Conservation (phyloP, 805 yeast genomes). For the Kazachstania kunashirensis region DNA sequence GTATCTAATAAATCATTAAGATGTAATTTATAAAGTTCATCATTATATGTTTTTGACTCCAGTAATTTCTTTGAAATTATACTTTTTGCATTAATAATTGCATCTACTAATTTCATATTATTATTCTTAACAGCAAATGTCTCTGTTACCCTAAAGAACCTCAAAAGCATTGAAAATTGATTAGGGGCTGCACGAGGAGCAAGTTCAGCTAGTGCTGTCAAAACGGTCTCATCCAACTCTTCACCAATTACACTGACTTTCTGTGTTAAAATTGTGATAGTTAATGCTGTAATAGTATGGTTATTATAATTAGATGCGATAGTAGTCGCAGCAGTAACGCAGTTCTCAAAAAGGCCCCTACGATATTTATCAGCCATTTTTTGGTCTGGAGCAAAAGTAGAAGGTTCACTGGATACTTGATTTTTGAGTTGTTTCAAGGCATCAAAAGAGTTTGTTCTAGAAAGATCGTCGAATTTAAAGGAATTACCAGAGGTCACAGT, state of each 20-base stretch:
- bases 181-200: constrained; percentile 52
- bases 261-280: constrained; percentile 75
- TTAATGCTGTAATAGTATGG: constrained; percentile 62
- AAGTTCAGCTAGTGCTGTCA: constrained; percentile 54
- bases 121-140: constrained; percentile 36
- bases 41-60: constrained; percentile 12
- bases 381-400: neutral
- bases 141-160: constrained; percentile 45
- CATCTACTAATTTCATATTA: constrained; percentile 28
- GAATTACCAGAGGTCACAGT: constrained; percentile 17
- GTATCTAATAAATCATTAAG: constrained; percentile 56
- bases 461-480: neutral
- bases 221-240: constrained; percentile 44
- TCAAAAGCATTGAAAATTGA: constrained; percentile 57
- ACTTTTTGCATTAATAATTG: constrained; percentile 43
- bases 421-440: neutral
- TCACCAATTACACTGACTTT: constrained; percentile 46
- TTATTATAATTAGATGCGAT: constrained; percentile 60
- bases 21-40: constrained; percentile 44
- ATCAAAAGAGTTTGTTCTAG: neutral
- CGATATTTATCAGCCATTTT: neutral
- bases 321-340: constrained; percentile 57
- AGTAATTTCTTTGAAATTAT: constrained; percentile 33
- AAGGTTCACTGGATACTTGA: neutral
- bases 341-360: constrained; percentile 43